A percentile compares a stretch with the other conserved stretches of the same genome.
These are phyloP conservation scores for Tilletia setariae DNA, from an alignment of 1,284 basidiomycete genomes.

Conservation along the genomic window DNA sequence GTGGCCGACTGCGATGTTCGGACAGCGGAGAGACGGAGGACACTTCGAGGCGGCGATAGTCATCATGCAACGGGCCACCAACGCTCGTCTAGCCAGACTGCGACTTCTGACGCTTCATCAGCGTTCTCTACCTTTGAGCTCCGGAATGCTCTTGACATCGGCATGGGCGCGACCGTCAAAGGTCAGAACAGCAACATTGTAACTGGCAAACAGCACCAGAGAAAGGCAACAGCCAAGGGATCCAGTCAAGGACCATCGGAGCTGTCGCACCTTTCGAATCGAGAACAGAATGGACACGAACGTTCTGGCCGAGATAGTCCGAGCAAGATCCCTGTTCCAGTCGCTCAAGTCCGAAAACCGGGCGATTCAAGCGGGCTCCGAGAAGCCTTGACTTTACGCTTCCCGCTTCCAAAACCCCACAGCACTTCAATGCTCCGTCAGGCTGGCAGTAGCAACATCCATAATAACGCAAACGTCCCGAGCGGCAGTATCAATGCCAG, in stretches of 20 bases:
- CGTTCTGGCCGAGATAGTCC: no score
- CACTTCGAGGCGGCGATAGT: neutral
- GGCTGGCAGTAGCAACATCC: neutral
- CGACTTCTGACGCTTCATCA: neutral
- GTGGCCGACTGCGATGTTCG: conserved; percentile 8
- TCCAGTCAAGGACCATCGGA: no score
- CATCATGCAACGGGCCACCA: neutral
- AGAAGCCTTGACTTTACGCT: neutral
- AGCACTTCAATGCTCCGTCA: neutral
- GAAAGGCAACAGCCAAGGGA: no score
- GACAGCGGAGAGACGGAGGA: neutral
- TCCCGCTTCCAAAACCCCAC: conserved; percentile 5
- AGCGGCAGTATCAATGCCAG: no score
- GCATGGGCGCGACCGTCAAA: no score
- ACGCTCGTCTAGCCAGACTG: no score
- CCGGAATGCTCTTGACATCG: neutral
- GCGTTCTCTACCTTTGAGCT: conserved; percentile 7
- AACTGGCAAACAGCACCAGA: no score
- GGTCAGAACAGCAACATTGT: no score
- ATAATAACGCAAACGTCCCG: neutral
- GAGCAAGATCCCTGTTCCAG: neutral
- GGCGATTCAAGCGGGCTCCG: neutral
- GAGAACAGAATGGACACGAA: no score
- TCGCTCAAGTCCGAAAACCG: neutral
- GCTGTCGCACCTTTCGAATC: no score